A percentile compares a stretch with the other conserved stretches of the same genome.
These are phyloP conservation scores for Penicillium steckii DNA, from an alignment of 495 filamentous ascomycete species.

Conservation along the genomic window DNA sequence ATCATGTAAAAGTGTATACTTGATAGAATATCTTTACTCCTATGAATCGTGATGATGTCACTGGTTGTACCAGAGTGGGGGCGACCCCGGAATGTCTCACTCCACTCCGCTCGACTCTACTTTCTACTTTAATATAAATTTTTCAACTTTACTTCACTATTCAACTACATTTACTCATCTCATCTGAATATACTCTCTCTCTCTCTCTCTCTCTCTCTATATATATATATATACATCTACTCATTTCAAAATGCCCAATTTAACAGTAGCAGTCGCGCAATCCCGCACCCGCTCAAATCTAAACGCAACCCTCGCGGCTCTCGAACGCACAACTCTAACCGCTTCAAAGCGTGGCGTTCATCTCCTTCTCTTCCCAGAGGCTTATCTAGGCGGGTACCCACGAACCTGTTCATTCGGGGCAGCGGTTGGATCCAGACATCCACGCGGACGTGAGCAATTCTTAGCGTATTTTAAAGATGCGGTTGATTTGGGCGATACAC, in stretches of 20 bases:
- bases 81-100: no score
- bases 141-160: no score
- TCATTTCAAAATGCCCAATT: slow-evolving; percentile 31
- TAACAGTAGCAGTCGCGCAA: slow-evolving; percentile 68
- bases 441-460: slow-evolving; percentile 80
- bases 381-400: slow-evolving; percentile 91
- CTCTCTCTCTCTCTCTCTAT: neutral
- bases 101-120: neutral
- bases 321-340: slow-evolving; percentile 53
- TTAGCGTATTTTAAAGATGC: slow-evolving; percentile 74
- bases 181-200: neutral
- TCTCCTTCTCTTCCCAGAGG: slow-evolving; percentile 88
- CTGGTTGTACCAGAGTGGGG: no score
- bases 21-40: no score
- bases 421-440: slow-evolving; percentile 64
- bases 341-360: slow-evolving; percentile 54
- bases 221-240: neutral
- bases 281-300: slow-evolving; percentile 65
- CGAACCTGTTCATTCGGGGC: slow-evolving; percentile 80
- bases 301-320: slow-evolving; percentile 61
- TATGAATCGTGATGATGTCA: neutral
- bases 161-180: neutral
- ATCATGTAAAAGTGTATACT: no score
- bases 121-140: neutral
- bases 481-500: slow-evolving; percentile 85